Base-by-base conservation (phyloP, 163 green algal species). In the Volvox carteri region DNA sequence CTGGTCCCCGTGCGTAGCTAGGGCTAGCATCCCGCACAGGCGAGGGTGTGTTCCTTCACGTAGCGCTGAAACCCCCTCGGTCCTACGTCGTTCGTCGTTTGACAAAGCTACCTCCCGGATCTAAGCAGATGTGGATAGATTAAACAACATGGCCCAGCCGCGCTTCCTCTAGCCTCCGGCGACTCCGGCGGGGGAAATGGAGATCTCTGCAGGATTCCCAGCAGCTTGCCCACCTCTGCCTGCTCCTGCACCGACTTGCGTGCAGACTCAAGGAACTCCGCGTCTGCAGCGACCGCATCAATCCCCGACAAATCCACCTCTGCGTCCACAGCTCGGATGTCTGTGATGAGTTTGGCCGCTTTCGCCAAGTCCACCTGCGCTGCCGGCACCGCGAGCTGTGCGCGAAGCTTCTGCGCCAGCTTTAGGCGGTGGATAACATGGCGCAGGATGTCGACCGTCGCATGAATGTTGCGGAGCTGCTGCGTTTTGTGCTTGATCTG, bases 401-500 rank as follows among this genome's bases (percentile, higher is more conserved):
- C 78, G 62, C 91, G 90, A 65, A 98, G 94, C 86, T 95, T 96
- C 25, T 92, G 50, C 19, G 92, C 92, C 16, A 97, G 93, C 92
- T 98, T 98, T 4, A 98, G 83, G 44, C 95, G 90, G 76, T 96
- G 93, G 2, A 96, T 95, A 7, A 98, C 78, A 46, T 96, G 92
- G 25, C 96, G 92, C 80, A 99, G 94, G 58, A 97, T 84, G 39
- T 98, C 95, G 6, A 97, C 90, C 0, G 97, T 98, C 6, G 86
- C 88, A 58, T 98, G 96, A 76, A 99, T 85, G 80, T 98, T 97
- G 33, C 70, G 70, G 23, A 99, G 94, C 93, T 99, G 95, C 18
- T 54, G 58, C 9, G 96, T 98, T 74, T 95, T 95, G 18, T 90
- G 58, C 14, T 88, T 87, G 21, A 98, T 92, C 65, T 94, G 86